Conservation (phyloP, 106 monocot genomes). For the Xerophyta viscosa region DNA sequence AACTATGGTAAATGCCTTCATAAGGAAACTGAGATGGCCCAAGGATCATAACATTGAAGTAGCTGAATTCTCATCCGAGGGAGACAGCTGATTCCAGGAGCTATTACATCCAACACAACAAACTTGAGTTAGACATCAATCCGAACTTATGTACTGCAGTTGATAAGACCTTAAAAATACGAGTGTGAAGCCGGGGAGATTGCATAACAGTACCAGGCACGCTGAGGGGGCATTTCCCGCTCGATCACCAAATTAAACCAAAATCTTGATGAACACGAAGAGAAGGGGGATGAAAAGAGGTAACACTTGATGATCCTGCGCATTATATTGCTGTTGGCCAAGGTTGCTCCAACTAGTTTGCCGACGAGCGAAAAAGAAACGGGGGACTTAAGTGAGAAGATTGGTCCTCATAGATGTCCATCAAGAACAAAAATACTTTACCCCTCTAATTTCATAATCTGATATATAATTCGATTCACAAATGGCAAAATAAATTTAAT, state of each 20-base stretch:
- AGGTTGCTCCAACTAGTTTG: too few species aligned
- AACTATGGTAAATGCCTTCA: conserved; percentile 42
- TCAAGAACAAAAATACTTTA: too few species aligned
- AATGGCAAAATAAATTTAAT: too few species aligned
- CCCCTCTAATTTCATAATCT: too few species aligned
- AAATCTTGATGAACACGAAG: neutral
- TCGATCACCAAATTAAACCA: neutral
- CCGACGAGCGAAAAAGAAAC: too few species aligned
- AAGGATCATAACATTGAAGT: conserved; percentile 96
- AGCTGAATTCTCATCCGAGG: conserved; percentile 88
- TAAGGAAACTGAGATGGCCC: conserved; percentile 91
- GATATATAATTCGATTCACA: too few species aligned
- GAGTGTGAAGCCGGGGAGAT: neutral
- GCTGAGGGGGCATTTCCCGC: conserved; percentile 28
- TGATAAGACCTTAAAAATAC: neutral
- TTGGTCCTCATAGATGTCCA: too few species aligned
- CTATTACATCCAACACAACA: conserved; percentile 6
- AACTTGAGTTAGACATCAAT: too few species aligned
- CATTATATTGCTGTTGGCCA: conserved; percentile 43
- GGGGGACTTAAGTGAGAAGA: too few species aligned
- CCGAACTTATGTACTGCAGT: too few species aligned
- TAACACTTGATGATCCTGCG: conserved; percentile 35
- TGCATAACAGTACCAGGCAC: conserved; percentile 49
- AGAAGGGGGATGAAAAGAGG: neutral
- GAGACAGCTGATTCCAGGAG: conserved; percentile 43